phyloP scores from a whole-genome alignment of 2,329 filamentous ascomycete species.

The Anthostomella pinea region DNA sequence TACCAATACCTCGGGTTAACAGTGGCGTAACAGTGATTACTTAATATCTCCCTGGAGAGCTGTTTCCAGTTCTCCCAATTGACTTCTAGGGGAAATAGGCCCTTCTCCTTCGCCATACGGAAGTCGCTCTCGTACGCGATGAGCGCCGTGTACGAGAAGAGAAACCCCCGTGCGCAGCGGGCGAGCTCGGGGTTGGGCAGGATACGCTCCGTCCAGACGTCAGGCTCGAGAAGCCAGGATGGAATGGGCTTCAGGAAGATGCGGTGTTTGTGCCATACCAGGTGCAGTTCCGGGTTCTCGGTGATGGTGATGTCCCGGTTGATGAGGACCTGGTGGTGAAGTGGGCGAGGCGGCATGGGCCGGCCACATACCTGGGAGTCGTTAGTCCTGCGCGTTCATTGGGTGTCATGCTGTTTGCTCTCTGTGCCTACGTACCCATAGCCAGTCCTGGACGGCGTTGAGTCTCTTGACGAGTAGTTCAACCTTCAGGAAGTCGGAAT shows the following conservation, averaged over 20 bases:
- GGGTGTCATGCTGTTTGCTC: too few relatives aligned
- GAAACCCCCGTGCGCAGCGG: slow-evolving; percentile 35
- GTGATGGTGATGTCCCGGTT: slow-evolving; percentile 35
- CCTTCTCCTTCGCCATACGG: slow-evolving; percentile 32
- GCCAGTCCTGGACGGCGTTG: slow-evolving; percentile 28
- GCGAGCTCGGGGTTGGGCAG: slow-evolving; percentile 24
- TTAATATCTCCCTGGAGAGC: slow-evolving; percentile 23
- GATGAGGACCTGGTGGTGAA: slow-evolving; percentile 36
- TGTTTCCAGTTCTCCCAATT: slow-evolving; percentile 38
- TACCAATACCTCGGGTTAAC: slow-evolving; percentile 38
- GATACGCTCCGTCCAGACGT: slow-evolving; percentile 34
- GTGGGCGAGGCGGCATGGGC: slow-evolving; percentile 36
- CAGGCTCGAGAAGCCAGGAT: slow-evolving; percentile 34
- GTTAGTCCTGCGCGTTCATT: too few relatives aligned
- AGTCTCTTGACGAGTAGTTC: slow-evolving; percentile 33
- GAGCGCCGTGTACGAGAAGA: slow-evolving; percentile 38
- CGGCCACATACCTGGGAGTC: slow-evolving; percentile 31
- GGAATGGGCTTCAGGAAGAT: slow-evolving; percentile 42
- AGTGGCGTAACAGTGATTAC: slow-evolving; percentile 26
- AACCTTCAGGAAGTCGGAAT: slow-evolving; percentile 22
- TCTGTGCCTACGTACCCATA: too few relatives aligned
- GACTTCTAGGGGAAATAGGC: slow-evolving; percentile 33
- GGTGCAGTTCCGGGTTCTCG: slow-evolving; percentile 38
- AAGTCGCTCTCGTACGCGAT: slow-evolving; percentile 39
- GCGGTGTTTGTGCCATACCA: slow-evolving; percentile 37